These are phyloP conservation scores for Parasitella parasitica DNA, from an alignment of 371 early-diverging fungal genomes.

Conservation along the genomic window DNA sequence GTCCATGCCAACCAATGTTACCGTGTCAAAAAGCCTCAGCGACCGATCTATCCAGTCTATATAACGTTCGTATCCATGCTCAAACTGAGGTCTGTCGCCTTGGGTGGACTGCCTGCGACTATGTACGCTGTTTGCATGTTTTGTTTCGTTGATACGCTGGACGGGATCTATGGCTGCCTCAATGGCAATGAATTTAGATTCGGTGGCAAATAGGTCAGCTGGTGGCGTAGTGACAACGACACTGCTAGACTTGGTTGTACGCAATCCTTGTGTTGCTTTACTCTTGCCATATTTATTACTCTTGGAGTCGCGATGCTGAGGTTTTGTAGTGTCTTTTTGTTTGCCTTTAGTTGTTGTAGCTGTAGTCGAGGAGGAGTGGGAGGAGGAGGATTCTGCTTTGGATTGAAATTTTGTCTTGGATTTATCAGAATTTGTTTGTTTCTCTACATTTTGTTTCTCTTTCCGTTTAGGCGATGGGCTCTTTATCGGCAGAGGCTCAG, in stretches of 20 bases:
- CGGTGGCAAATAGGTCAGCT: constrained; percentile 1
- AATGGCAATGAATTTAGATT: constrained; percentile 36
- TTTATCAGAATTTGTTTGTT: not conserved
- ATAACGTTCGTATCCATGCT: constrained; percentile 46
- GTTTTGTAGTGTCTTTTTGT: constrained; percentile 1
- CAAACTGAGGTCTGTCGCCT: constrained; percentile 1
- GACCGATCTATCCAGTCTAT: constrained; percentile 41
- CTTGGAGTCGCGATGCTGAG: not conserved
- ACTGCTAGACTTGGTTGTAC: not conserved
- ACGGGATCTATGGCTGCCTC: constrained; percentile 42
- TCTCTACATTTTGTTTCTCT: not conserved
- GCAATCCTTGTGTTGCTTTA: not conserved
- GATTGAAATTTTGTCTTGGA: not conserved
- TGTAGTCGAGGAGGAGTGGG: no score
- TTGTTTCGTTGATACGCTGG: not conserved
- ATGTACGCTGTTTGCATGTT: not conserved
- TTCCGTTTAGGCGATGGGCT: not conserved
- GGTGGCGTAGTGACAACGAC: not conserved
- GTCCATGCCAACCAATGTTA: constrained; percentile 46
- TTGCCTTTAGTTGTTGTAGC: not conserved
- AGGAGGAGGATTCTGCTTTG: constrained; percentile 1
- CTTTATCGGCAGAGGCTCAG: not conserved
- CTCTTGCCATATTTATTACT: not conserved
- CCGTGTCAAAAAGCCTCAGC: constrained; percentile 26
- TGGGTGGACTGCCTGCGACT: not conserved